Evolutionary conservation across 2,329 filamentous ascomycete species (phyloP), one percentile per base, ranked within the genome.

Genomic region (Colletotrichum siamense): DNA sequence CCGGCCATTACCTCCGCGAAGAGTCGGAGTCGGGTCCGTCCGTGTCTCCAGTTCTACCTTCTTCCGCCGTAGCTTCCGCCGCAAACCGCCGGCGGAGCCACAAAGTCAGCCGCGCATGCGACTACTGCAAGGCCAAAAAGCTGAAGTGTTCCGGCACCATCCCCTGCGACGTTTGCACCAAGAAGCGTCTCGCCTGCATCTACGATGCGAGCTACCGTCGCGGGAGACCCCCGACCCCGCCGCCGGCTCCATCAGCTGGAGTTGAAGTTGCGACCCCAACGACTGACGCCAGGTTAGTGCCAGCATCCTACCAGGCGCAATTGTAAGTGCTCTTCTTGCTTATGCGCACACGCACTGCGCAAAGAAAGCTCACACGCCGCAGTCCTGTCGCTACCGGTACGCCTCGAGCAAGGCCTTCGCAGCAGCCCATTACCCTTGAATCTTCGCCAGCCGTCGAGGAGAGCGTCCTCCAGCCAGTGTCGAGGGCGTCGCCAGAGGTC

Each of bases 41-140:
- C 22, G 32, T 57, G 39, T 68, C 65, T 24, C 39, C 26, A 24
- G 65, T 36, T 15, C 65, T 34, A 32, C 30, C 28, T 13, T n/a
- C 49, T 34, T 34, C 63, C 24, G 28, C 71, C 28, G 59, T 30
- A 2, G 59, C 59, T 36, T 30, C 52, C 4, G 59, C 57, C 34
- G 68, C 39, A n/a, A 77, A 76, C 22, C 64, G 68, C 16, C 65
- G 77, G 49, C 66, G 75, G 26, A 57, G 71, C 26, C 77, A 82
- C 44, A 87, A 86, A 77, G 83, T 85, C 7, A 85, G 81, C 67
- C 79, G 83, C 18, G 85, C 85, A 16, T 86, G 85, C 72, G 85
- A 86, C 71, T 79, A 80, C 34, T 86, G 85, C 80, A 86, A 86
- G 78, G 30, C 79, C 12, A 83, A 83, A 71, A 86, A 86, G 74